These are phyloP conservation scores for Hippophae tibetana DNA, from an alignment of 306 rosid species.

Conservation along the genomic window DNA sequence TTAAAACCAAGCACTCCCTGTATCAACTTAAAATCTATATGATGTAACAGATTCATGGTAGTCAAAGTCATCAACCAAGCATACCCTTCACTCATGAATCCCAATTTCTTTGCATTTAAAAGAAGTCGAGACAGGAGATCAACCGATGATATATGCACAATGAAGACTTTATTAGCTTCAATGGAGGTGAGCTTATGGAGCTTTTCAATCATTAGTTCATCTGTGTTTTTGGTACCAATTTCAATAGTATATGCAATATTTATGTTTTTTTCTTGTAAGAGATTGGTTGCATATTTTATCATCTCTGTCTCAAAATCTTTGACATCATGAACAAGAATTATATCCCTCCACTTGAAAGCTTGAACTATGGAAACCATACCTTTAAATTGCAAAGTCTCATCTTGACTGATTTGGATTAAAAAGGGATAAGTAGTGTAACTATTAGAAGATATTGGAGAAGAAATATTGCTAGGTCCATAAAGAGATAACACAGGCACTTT, in stretches of 20 bases:
- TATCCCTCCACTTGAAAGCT: constrained; percentile 10
- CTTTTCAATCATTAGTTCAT: not conserved
- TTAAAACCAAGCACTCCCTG: constrained; percentile 12
- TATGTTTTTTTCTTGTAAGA: not conserved
- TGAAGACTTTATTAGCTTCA: not conserved
- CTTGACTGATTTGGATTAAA: constrained; percentile 1
- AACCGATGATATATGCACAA: constrained; percentile 10
- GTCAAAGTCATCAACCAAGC: constrained; percentile 6
- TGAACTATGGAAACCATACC: constrained; percentile 2
- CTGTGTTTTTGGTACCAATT: not conserved
- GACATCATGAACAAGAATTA: not conserved
- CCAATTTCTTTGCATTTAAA: constrained; percentile 2
- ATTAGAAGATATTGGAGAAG: not conserved
- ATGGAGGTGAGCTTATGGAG: constrained; percentile 1
- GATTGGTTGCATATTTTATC: not conserved
- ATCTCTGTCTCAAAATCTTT: not conserved
- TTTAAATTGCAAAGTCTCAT: not conserved
- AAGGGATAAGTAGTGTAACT: constrained; percentile 1
- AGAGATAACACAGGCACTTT: constrained; percentile 13
- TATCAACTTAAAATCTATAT: constrained; percentile 2
- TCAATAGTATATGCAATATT: not conserved
- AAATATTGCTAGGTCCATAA: not conserved
- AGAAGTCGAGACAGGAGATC: not conserved
- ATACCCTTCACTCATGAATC: constrained; percentile 8
- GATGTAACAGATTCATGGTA: constrained; percentile 3